Conservation (phyloP, 306 rosid species). For the Glycine latifolia region DNA sequence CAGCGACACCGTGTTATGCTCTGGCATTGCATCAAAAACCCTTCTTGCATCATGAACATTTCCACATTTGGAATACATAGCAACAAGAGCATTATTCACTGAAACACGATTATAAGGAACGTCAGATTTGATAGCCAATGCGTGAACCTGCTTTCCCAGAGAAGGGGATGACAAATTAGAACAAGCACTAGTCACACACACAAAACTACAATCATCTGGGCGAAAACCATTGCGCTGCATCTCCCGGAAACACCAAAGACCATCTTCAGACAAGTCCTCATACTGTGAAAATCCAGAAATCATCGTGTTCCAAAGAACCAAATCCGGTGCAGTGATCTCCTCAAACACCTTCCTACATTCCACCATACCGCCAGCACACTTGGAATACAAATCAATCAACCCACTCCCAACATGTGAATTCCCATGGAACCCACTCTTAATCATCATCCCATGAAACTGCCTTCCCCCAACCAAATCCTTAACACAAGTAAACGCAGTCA, state of each 20-base stretch:
- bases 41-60: conserved; percentile 73
- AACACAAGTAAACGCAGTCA: too few relatives aligned
- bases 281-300: conserved; percentile 80
- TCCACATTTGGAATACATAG: conserved; percentile 89
- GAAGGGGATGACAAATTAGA: conserved; percentile 42
- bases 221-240: conserved; percentile 64
- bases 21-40: conserved; percentile 72
- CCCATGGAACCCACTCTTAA: too few relatives aligned
- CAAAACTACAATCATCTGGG: too few relatives aligned
- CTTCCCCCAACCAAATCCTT: too few relatives aligned
- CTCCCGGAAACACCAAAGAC: conserved; percentile 62
- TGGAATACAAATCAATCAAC: too few relatives aligned
- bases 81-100: conserved; percentile 74
- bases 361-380: too few relatives aligned
- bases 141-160: conserved; percentile 77
- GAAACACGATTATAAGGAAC: conserved; percentile 56
- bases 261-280: conserved; percentile 71
- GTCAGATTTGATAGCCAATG: conserved; percentile 72
- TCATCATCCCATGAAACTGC: too few relatives aligned
- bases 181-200: too few relatives aligned
- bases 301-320: conserved; percentile 87
- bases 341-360: conserved; percentile 65
- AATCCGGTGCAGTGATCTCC: conserved; percentile 73
- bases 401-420: too few relatives aligned
- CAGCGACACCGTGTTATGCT: conserved; percentile 66